These are phyloP conservation scores for Termitomyces sp. DNA, from an alignment of 768 basidiomycete genomes.

Conservation along the genomic window DNA sequence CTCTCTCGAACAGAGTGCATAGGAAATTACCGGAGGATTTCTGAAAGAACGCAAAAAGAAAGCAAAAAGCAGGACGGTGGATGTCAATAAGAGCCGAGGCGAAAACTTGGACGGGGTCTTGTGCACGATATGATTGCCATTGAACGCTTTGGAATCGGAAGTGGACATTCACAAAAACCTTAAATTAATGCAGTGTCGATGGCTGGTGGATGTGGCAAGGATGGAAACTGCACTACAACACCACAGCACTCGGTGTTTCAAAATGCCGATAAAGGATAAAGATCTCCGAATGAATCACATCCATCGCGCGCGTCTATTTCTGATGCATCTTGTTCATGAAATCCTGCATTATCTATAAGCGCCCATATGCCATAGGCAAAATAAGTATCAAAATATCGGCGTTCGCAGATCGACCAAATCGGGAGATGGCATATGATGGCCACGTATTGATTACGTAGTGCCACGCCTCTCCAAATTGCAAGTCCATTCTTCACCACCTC, in stretches of 20 bases:
- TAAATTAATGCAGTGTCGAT: background rate
- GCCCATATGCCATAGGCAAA: background rate
- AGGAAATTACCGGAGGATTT: conserved; percentile 18
- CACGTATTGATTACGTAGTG: background rate
- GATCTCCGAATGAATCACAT: background rate
- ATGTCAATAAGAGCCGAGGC: background rate
- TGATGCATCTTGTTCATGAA: too few species aligned
- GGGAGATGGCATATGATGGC: conserved; percentile 1
- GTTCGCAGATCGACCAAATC: background rate
- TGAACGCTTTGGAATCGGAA: conserved; percentile 1
- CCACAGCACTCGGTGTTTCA: background rate
- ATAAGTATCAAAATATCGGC: too few species aligned
- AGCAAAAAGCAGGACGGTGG: conserved; percentile 7
- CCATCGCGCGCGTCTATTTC: too few species aligned
- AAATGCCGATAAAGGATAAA: background rate
- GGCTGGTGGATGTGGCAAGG: background rate
- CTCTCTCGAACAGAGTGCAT: conserved; percentile 58
- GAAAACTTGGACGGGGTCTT: background rate
- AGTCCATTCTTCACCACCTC: conserved; percentile 1
- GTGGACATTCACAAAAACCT: background rate
- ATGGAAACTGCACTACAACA: background rate
- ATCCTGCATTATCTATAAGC: background rate
- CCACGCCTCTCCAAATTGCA: background rate
- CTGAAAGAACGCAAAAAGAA: conserved; percentile 3
- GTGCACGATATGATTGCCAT: background rate